A percentile compares a stretch with the other conserved stretches of the same genome.
Evolutionary conservation across 2,329 filamentous ascomycete genomes (phyloP).

Genomic region (Lachnellula willkommii): DNA sequence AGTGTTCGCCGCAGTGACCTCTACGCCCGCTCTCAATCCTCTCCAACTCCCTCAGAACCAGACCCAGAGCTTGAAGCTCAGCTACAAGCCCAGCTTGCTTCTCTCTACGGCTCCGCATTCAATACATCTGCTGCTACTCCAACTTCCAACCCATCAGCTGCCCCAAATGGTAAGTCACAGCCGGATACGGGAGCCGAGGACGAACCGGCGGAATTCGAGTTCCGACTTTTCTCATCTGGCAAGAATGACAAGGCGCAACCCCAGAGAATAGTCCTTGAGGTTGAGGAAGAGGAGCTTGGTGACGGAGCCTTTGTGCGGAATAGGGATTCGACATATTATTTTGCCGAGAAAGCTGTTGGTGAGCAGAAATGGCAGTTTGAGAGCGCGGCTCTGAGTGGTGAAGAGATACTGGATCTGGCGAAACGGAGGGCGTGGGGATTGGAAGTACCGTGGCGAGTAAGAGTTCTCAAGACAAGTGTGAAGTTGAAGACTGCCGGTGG

Average conservation of each 20-base stretch:
- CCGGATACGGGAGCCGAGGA: conserved; percentile 18
- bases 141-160: neutral
- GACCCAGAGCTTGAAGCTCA: conserved; percentile 13
- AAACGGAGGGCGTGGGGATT: conserved; percentile 48
- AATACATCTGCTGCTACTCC: neutral
- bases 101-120: conserved; percentile 20
- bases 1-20: conserved; percentile 53
- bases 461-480: conserved; percentile 34
- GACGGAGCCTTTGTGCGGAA: conserved; percentile 37
- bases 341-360: conserved; percentile 37
- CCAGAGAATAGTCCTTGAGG: conserved; percentile 47
- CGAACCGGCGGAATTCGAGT: conserved; percentile 44
- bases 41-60: conserved; percentile 23
- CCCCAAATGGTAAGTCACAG: neutral
- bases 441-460: conserved; percentile 57
- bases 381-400: conserved; percentile 45
- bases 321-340: conserved; percentile 46
- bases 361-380: conserved; percentile 38
- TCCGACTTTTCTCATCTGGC: conserved; percentile 48
- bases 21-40: conserved; percentile 29
- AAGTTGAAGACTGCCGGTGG: conserved; percentile 20
- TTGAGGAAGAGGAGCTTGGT: conserved; percentile 35
- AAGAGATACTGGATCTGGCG: conserved; percentile 45
- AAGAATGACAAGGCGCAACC: conserved; percentile 24
- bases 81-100: conserved; percentile 20